Evolutionary conservation across 768 basidiomycete genomes (phyloP).

Genomic region (Hericium rajendrae): DNA sequence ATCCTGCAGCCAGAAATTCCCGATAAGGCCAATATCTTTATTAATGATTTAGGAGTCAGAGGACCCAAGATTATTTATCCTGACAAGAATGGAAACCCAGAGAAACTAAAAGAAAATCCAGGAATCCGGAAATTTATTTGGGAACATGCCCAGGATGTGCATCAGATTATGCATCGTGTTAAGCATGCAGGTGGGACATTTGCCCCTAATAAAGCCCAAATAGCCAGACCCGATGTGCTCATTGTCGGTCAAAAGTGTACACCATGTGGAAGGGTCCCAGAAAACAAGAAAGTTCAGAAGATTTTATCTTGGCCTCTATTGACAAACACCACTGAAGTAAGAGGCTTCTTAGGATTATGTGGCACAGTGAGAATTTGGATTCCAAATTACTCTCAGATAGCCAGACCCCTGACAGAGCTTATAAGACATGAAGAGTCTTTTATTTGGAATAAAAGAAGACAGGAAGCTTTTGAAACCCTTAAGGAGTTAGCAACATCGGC

Average conservation of each 20-base stretch:
- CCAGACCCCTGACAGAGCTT: slow-evolving; percentile 13
- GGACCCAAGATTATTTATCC: neutral
- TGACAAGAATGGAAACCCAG: neutral
- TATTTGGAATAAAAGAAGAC: neutral
- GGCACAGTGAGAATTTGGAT: slow-evolving; percentile 17
- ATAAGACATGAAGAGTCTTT: slow-evolving; percentile 10
- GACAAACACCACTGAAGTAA: slow-evolving; percentile 13
- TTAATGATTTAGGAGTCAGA: slow-evolving; percentile 16
- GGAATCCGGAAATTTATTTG: neutral
- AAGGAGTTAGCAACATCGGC: neutral
- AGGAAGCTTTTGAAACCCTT: neutral
- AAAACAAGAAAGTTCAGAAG: slow-evolving; percentile 19
- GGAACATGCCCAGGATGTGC: neutral
- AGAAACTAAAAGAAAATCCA: neutral
- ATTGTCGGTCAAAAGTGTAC: slow-evolving; percentile 32
- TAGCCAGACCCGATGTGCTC: slow-evolving; percentile 8
- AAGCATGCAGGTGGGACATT: neutral
- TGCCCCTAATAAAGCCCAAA: neutral
- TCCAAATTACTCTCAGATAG: slow-evolving; percentile 3
- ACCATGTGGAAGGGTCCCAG: slow-evolving; percentile 22
- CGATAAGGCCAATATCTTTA: slow-evolving; percentile 17
- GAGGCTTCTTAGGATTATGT: slow-evolving; percentile 17
- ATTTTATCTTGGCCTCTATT: slow-evolving; percentile 16
- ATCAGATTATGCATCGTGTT: neutral
- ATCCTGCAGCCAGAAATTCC: slow-evolving; percentile 25